phyloP scores from a whole-genome alignment of 306 rosid species.

The Vigna unguiculata region DNA sequence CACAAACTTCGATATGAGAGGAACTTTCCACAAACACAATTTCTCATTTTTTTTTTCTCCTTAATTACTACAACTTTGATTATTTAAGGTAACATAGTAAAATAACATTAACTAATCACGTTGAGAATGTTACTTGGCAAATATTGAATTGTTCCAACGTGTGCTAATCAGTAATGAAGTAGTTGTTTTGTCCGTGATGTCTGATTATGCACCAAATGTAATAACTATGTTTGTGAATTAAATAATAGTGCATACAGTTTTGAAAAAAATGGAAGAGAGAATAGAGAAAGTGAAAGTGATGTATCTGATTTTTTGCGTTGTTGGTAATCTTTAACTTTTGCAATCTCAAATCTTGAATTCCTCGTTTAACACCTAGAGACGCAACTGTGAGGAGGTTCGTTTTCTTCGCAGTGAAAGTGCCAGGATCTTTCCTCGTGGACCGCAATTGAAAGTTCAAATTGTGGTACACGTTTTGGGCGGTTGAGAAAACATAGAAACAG shows the following conservation, averaged over 20 bases:
- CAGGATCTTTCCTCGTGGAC: constrained; percentile 42
- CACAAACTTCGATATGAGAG: constrained; percentile 22
- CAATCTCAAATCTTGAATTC: constrained; percentile 28
- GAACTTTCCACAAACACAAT: constrained; percentile 29
- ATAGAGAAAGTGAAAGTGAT: constrained; percentile 35
- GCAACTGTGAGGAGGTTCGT: neutral
- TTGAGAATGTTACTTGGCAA: neutral
- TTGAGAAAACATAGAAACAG: constrained; percentile 3
- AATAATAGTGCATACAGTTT: neutral
- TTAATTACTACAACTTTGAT: neutral
- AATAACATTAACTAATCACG: neutral
- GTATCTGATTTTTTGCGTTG: constrained; percentile 16
- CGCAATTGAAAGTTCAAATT: constrained; percentile 29
- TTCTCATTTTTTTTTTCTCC: constrained; percentile 25
- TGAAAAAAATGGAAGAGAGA: constrained; percentile 1
- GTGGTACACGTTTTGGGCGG: neutral
- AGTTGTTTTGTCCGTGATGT: neutral
- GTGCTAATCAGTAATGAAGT: neutral
- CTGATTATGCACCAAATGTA: neutral
- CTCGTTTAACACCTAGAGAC: constrained; percentile 26
- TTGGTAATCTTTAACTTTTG: neutral
- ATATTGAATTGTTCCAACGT: neutral
- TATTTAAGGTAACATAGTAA: neutral
- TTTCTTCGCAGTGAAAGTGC: constrained; percentile 27
- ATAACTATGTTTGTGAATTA: neutral